phyloP scores from a whole-genome alignment of 2,329 filamentous ascomycete species.

The Rhexocercosporidium sp. region DNA sequence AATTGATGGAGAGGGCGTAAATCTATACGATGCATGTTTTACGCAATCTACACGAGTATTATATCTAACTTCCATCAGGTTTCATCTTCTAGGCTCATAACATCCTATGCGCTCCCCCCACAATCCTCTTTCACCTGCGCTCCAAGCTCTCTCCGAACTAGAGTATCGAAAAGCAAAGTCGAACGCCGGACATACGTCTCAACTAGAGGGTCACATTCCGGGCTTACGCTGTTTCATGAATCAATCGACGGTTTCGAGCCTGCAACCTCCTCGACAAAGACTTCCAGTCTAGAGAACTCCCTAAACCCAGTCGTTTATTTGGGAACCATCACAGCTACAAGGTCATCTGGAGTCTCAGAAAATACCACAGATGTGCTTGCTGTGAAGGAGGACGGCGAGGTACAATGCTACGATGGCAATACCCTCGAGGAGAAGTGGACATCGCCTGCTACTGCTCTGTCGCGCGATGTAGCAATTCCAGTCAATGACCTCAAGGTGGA shows the following conservation, averaged over 20 bases:
- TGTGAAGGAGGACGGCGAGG: constrained; percentile 64
- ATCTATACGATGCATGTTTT: constrained; percentile 66
- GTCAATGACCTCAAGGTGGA: constrained; percentile 42
- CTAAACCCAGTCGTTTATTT: constrained; percentile 51
- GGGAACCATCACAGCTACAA: constrained; percentile 39
- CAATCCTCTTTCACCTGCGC: constrained; percentile 68
- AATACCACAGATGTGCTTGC: constrained; percentile 52
- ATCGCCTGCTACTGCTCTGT: constrained; percentile 44
- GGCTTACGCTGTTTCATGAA: constrained; percentile 66
- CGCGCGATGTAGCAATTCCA: constrained; percentile 41
- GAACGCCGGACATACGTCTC: constrained; percentile 67
- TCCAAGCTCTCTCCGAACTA: constrained; percentile 60
- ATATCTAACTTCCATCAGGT: constrained; percentile 51
- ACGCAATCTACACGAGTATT: background rate
- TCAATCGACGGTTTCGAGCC: constrained; percentile 56
- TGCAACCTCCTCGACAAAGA: constrained; percentile 56
- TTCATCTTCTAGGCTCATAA: constrained; percentile 64
- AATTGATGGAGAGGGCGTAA: constrained; percentile 68
- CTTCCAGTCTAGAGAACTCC: constrained; percentile 48
- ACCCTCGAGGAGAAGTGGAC: constrained; percentile 54
- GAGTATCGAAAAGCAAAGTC: constrained; percentile 50
- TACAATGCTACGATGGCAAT: constrained; percentile 65
- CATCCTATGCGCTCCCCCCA: constrained; percentile 70
- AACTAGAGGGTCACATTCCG: constrained; percentile 52
- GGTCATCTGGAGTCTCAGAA: constrained; percentile 17